Percentiles rank a stretch among this genome's conserved stretches.
Evolutionary conservation across 768 basidiomycete genomes (phyloP).

Genomic region (Dictyophora rubrovolvata): DNA sequence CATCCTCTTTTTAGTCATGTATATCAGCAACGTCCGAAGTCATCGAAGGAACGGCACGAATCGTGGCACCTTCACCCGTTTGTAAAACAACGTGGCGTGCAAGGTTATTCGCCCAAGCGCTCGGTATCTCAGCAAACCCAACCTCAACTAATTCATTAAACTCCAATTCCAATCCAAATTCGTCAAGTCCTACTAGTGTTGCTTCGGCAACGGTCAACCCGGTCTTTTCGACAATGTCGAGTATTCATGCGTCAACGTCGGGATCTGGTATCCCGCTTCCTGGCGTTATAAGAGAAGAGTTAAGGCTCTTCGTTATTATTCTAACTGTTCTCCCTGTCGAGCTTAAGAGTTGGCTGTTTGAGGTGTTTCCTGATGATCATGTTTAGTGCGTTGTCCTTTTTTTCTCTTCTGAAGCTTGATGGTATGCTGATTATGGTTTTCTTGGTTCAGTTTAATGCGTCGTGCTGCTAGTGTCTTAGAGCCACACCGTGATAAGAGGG

Average conservation of each 20-base stretch:
- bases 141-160: background rate
- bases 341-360: constrained; percentile 2
- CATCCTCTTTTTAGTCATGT: background rate
- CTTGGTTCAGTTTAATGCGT: background rate
- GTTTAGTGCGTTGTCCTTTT: background rate
- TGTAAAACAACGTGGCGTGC: background rate
- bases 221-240: background rate
- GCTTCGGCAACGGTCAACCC: background rate
- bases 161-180: no score
- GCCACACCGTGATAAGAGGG: background rate
- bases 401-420: background rate
- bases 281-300: constrained; percentile 1
- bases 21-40: background rate
- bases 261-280: background rate
- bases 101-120: background rate
- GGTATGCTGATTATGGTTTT: background rate
- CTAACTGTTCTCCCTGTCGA: constrained; percentile 1
- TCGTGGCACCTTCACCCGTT: background rate
- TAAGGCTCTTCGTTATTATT: constrained; percentile 1
- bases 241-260: background rate
- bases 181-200: no score
- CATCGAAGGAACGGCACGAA: background rate
- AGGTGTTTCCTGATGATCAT: background rate
- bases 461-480: background rate
- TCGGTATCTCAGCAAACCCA: background rate